Conservation (phyloP, 192 early-diverging fungal species). For the Coemansia sp. region DNA sequence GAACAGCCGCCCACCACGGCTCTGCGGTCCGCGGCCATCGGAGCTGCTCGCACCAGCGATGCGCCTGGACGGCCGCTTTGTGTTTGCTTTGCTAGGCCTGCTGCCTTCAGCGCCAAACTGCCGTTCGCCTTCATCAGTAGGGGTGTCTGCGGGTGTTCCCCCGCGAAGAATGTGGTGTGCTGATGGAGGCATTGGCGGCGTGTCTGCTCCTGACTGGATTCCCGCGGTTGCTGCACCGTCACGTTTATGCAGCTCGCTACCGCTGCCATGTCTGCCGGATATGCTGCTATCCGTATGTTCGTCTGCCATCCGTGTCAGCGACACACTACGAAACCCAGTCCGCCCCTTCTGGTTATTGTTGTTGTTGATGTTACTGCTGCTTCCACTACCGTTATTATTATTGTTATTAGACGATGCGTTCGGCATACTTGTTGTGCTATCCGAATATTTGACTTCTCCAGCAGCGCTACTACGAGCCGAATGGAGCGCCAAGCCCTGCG, state of each 20-base stretch:
- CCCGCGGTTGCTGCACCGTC: constrained; percentile 15
- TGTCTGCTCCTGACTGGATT: constrained; percentile 1
- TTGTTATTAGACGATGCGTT: not conserved
- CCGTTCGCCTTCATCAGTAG: constrained; percentile 48
- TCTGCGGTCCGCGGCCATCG: constrained; percentile 21
- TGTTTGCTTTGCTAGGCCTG: constrained; percentile 12
- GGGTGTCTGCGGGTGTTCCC: constrained; percentile 38
- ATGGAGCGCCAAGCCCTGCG: constrained; percentile 27
- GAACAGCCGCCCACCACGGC: constrained; percentile 26
- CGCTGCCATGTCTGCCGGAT: constrained; percentile 22
- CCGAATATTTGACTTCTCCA: constrained; percentile 2
- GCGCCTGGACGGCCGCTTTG: constrained; percentile 15
- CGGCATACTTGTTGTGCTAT: constrained; percentile 8
- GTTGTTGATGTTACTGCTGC: constrained; percentile 9
- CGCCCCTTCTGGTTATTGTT: not conserved
- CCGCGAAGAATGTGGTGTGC: constrained; percentile 16
- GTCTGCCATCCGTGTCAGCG: constrained; percentile 33
- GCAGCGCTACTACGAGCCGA: not conserved
- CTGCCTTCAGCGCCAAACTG: constrained; percentile 39
- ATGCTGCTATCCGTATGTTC: constrained; percentile 21
- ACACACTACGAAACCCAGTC: constrained; percentile 35
- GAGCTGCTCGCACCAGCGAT: constrained; percentile 12
- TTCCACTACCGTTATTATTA: not conserved
- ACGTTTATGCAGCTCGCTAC: constrained; percentile 17
- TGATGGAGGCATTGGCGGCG: constrained; percentile 7